Percentiles rank a stretch among this genome's conserved stretches.
Conservation (phyloP, 2,329 filamentous ascomycete genomes). For the Ceratocystis diversiconidia region DNA sequence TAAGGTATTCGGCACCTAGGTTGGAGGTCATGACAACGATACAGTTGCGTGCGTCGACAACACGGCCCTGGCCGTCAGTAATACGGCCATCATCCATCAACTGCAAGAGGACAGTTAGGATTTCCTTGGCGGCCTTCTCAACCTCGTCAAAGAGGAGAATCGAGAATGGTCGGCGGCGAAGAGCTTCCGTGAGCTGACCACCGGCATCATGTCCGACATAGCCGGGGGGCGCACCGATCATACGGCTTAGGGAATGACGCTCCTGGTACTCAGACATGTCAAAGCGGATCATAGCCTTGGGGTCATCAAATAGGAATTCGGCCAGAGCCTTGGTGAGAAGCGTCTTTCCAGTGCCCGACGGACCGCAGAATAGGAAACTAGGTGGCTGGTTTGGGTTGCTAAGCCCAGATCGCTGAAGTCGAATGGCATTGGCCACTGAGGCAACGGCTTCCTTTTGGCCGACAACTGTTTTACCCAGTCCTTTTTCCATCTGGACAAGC, state of each 20-base stretch:
- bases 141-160: constrained; percentile 97
- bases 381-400: constrained; percentile 93
- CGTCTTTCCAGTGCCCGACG: constrained; percentile 95
- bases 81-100: constrained; percentile 99
- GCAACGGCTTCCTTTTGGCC: constrained; percentile 88
- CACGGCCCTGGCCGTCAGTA: constrained; percentile 89
- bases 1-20: constrained; percentile 84
- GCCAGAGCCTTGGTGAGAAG: constrained; percentile 91
- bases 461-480: constrained; percentile 69
- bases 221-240: constrained; percentile 94
- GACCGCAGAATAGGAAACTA: constrained; percentile 97
- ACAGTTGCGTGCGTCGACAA: constrained; percentile 92
- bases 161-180: constrained; percentile 90
- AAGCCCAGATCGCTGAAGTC: constrained; percentile 85
- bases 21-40: constrained; percentile 99
- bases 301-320: constrained; percentile 94
- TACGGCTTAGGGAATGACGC: constrained; percentile 82
- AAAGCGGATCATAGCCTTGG: constrained; percentile 96
- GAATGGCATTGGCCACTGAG: constrained; percentile 89
- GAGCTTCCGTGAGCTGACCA: constrained; percentile 85
- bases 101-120: constrained; percentile 91
- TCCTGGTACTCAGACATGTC: constrained; percentile 99
- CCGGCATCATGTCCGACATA: constrained; percentile 95
- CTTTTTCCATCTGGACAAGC: constrained; percentile 90
- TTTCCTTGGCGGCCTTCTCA: constrained; percentile 96